These are phyloP conservation scores for Diaporthe caulivora DNA, from an alignment of 2,329 filamentous ascomycete genomes.

Conservation along the genomic window DNA sequence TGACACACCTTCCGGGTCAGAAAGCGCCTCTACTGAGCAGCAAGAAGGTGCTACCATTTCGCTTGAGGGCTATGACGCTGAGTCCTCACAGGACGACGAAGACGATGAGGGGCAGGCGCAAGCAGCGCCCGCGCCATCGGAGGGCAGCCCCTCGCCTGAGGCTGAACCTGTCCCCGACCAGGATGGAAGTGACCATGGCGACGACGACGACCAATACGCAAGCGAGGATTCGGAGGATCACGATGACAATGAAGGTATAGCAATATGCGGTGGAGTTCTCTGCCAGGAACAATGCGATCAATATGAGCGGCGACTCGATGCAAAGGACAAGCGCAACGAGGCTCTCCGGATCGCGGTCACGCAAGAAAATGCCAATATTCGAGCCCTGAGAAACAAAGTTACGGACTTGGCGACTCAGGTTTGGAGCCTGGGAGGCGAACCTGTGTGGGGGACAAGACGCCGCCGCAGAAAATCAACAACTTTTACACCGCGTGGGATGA, in stretches of 20 bases:
- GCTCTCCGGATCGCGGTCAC: background rate
- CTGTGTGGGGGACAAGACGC: background rate
- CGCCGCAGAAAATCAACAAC: no score
- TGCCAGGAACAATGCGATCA: background rate
- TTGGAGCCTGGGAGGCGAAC: background rate
- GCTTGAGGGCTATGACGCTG: background rate
- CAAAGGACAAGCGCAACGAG: background rate
- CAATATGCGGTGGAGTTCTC: background rate
- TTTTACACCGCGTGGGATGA: background rate
- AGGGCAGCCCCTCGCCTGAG: background rate
- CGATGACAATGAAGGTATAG: background rate
- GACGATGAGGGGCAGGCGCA: background rate
- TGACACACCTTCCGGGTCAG: background rate
- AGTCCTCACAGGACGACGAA: background rate
- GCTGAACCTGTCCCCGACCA: background rate
- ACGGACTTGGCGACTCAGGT: background rate
- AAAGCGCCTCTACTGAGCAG: background rate
- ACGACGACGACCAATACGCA: background rate
- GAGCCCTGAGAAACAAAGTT: background rate
- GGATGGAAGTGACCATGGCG: background rate
- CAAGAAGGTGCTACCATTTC: background rate
- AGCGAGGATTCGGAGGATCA: background rate
- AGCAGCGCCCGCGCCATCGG: background rate
- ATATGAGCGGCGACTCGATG: no score
- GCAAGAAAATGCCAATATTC: background rate